These are phyloP conservation scores for Hymenoscyphus fraxineus DNA, from an alignment of 2,329 filamentous ascomycete genomes.

Conservation along the genomic window DNA sequence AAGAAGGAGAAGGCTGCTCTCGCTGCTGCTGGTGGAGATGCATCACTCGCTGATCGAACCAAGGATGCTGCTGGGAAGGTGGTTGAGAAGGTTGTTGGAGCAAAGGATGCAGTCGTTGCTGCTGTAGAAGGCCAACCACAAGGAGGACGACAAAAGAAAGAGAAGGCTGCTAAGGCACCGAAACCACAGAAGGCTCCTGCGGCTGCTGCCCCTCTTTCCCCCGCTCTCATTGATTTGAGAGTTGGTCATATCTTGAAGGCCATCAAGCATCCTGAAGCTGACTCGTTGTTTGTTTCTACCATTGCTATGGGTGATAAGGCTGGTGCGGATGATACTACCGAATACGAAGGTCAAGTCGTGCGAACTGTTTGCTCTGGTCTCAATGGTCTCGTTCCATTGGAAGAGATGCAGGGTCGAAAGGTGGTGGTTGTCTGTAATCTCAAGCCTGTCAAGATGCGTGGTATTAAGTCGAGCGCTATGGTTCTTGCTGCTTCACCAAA, in stretches of 20 bases:
- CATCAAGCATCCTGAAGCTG: constrained; percentile 91
- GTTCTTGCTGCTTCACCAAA: constrained; percentile 91
- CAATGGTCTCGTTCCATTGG: constrained; percentile 86
- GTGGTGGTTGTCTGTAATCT: constrained; percentile 95
- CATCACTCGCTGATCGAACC: constrained; percentile 49
- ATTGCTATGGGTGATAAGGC: constrained; percentile 89
- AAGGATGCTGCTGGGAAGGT: constrained; percentile 7
- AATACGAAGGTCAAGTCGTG: constrained; percentile 86
- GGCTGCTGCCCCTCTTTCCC: constrained; percentile 72
- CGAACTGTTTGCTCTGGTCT: constrained; percentile 96
- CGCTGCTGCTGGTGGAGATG: constrained; percentile 47
- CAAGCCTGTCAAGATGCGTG: constrained; percentile 98
- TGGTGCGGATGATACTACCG: constrained; percentile 81
- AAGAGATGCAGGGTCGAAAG: constrained; percentile 95
- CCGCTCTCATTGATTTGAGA: constrained; percentile 85
- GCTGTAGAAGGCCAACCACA: constrained; percentile 39
- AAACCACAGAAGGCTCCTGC: constrained; percentile 67
- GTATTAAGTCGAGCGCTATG: constrained; percentile 79
- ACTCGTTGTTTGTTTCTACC: constrained; percentile 91
- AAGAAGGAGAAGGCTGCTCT: constrained; percentile 91
- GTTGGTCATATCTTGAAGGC: constrained; percentile 98
- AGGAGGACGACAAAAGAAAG: constrained; percentile 50
- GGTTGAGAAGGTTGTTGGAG: constrained; percentile 42
- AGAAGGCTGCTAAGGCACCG: constrained; percentile 85
- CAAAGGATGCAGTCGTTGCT: constrained; percentile 36